Conservation (phyloP, 169 alveolate genomes). For the Plasmodium gonderi region DNA sequence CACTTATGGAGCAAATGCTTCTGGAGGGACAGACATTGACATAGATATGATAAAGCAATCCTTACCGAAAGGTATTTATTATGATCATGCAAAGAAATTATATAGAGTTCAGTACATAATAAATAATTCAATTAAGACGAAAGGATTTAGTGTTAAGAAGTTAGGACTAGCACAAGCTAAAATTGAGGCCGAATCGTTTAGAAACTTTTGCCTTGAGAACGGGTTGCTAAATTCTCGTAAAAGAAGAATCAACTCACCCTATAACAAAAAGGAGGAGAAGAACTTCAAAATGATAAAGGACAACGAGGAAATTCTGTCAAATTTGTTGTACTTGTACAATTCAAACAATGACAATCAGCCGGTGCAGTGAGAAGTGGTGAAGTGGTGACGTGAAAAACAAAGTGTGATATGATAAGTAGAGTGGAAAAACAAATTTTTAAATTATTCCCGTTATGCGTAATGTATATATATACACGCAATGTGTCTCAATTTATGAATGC, state of each 20-base stretch:
- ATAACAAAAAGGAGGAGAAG: conserved; percentile 57
- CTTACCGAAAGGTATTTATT: conserved; percentile 68
- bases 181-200: conserved; percentile 65
- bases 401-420: neutral
- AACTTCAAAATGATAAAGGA: conserved; percentile 36
- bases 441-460: neutral
- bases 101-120: conserved; percentile 66
- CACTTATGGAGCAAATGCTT: neutral
- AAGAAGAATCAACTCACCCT: conserved; percentile 45
- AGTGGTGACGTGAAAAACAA: neutral
- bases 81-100: conserved; percentile 65
- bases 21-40: conserved; percentile 1
- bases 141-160: conserved; percentile 74
- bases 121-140: conserved; percentile 65
- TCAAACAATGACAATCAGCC: neutral
- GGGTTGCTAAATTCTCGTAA: conserved; percentile 61
- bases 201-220: conserved; percentile 66
- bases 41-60: conserved; percentile 40
- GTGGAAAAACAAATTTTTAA: neutral
- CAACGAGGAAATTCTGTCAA: conserved; percentile 50
- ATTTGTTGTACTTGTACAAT: conserved; percentile 38
- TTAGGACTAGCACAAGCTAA: conserved; percentile 61
- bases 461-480: no score
- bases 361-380: neutral
- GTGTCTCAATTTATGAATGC: no score